phyloP scores from a whole-genome alignment of 2,329 filamentous ascomycete species.

The Ophiostoma piceae region DNA sequence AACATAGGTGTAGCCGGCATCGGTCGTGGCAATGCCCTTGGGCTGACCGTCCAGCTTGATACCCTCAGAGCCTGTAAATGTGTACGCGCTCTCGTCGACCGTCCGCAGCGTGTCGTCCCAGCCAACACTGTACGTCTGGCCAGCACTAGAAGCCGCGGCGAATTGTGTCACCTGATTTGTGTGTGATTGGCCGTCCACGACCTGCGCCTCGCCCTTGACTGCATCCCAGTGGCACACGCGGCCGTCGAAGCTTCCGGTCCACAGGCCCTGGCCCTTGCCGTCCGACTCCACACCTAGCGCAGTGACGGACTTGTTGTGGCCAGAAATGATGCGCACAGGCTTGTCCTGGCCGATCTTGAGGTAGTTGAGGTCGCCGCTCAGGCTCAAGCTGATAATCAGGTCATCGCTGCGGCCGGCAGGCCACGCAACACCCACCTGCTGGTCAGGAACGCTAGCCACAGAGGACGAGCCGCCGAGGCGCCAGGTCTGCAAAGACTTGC shows the following conservation, averaged over 20 bases:
- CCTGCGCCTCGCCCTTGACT: constrained; percentile 59
- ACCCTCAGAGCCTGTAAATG: constrained; percentile 61
- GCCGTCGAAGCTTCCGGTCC: constrained; percentile 90
- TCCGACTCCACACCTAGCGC: constrained; percentile 58
- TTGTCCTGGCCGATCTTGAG: constrained; percentile 65
- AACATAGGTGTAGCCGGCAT: constrained; percentile 51
- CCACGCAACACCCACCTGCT: constrained; percentile 94
- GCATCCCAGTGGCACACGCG: constrained; percentile 81
- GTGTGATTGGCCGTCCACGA: constrained; percentile 74
- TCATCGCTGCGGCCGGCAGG: constrained; percentile 76
- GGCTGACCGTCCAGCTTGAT: constrained; percentile 72
- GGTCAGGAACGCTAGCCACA: constrained; percentile 64
- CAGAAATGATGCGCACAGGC: constrained; percentile 68
- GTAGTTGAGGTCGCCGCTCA: constrained; percentile 88
- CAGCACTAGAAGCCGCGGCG: constrained; percentile 52
- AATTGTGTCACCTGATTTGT: constrained; percentile 82
- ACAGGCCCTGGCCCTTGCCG: constrained; percentile 60
- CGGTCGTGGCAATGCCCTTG: constrained; percentile 58
- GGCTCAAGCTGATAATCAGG: constrained; percentile 81
- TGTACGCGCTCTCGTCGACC: constrained; percentile 67
- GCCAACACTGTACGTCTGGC: constrained; percentile 74
- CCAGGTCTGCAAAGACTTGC: constrained; percentile 76
- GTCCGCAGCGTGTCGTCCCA: constrained; percentile 91
- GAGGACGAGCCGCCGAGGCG: constrained; percentile 68
- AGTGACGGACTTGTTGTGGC: constrained; percentile 89